Base-by-base conservation (phyloP, 495 filamentous ascomycete genomes). In the Penicillium silybi region DNA sequence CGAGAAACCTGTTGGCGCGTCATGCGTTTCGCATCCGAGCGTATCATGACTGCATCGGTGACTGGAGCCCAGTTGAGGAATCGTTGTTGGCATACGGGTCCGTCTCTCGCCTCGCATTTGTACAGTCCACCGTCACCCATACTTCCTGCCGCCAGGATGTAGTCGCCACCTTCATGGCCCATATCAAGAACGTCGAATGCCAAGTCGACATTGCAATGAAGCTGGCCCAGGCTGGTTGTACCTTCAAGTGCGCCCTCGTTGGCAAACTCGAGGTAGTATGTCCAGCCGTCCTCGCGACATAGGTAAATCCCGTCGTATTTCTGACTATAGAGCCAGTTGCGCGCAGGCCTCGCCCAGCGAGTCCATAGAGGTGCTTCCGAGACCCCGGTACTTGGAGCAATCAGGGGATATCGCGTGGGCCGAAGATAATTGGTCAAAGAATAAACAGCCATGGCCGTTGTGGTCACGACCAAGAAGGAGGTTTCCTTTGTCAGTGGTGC, bases 61-160 rank as follows among this genome's bases (percentile, higher is more conserved):
- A 85, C 78, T 1, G 93, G 90, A 0, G 89, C 81, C 92, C 91
- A 96, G 61, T 91, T 96, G 26, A 85, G 78, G 39, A 89, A 81
- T n/a, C 73, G 75, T 46, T 84, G 78, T 25, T 81, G 63, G 66
- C 68, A 76, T 57, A 74, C 69, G 18, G 75, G 75, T 34, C 73
- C 65, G 37, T 76, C 65, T 44, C 79, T 63, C 35, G 70, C 70
- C 65, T 82, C 71, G 66, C 88, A 85, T 55, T 82, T 71, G 75
- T 87, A 95, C 10, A 91, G 76, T 0, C 85, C 85, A 6, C 92
- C 93, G 55, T 85, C 77, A n/a, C 90, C 87, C 41, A 84, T 84
- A 46, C 86, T 84, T n/a, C 93, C 90, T 15, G 85, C 88, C 6
- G 87, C 81, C 17, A 96, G 71, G 38, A 97, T 77, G 35, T 95